A percentile compares a stretch with the other conserved stretches of the same genome.
These are phyloP conservation scores for Thecaphora frezii DNA, from an alignment of 1,284 basidiomycete species.

Conservation along the genomic window DNA sequence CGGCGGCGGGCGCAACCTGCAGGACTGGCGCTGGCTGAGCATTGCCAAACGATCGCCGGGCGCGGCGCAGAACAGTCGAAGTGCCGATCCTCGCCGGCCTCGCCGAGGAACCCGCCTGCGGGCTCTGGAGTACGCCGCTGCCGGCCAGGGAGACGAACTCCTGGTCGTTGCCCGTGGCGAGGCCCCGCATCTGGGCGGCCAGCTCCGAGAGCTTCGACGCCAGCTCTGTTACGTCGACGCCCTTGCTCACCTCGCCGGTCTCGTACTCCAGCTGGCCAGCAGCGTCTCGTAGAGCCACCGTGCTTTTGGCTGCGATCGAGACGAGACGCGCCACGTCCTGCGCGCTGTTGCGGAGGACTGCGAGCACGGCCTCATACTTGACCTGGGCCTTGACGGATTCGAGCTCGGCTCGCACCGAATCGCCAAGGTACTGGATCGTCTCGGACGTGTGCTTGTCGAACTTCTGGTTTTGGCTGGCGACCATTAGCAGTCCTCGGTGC, in stretches of 20 bases:
- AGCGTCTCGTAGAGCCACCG: conserved; percentile 71
- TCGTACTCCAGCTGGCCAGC: conserved; percentile 65
- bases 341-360: conserved; percentile 70
- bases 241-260: conserved; percentile 53
- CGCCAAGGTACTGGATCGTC: conserved; percentile 73
- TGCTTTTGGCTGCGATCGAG: conserved; percentile 77
- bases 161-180: conserved; percentile 64
- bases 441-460: conserved; percentile 74
- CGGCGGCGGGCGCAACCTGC: no score
- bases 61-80: background rate
- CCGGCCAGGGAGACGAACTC: conserved; percentile 62
- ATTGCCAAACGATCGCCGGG: background rate
- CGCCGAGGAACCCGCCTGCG: background rate
- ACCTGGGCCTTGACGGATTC: conserved; percentile 72
- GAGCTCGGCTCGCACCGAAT: conserved; percentile 71
- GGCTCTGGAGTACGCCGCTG: background rate
- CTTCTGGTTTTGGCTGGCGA: conserved; percentile 75
- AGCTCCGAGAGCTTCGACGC: conserved; percentile 60
- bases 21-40: no score
- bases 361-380: conserved; percentile 70
- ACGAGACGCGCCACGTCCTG: conserved; percentile 71
- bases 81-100: background rate
- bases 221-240: conserved; percentile 62
- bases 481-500: conserved; percentile 79
- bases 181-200: conserved; percentile 53